Evolutionary conservation across 148 eudicot genomes (phyloP).

Genomic region (Fallopia convolvulus): DNA sequence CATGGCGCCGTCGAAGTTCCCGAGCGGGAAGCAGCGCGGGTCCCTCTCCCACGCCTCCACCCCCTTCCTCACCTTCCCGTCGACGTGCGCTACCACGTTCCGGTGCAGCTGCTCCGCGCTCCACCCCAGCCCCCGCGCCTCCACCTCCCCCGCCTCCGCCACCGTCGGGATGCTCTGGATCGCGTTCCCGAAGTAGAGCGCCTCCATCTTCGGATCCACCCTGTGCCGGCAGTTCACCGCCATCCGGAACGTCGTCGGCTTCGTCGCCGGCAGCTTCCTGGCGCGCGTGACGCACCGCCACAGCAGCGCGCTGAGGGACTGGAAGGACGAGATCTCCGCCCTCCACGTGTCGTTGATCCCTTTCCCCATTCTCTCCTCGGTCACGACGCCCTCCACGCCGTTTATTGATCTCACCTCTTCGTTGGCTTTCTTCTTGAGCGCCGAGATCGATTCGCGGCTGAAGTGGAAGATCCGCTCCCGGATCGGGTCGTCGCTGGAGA

Average conservation of each 20-base stretch:
- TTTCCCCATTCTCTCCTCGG: conserved; percentile 48
- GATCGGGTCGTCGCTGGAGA: conserved; percentile 22
- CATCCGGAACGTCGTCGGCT: conserved; percentile 73
- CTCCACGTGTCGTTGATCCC: conserved; percentile 21
- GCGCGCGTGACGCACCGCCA: conserved; percentile 80
- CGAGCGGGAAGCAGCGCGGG: conserved; percentile 72
- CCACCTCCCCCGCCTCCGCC: conserved; percentile 47
- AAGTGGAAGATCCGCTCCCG: conserved; percentile 53
- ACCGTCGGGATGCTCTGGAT: conserved; percentile 70
- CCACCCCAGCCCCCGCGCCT: conserved; percentile 47
- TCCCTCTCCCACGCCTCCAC: conserved; percentile 63
- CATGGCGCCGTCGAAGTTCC: conserved; percentile 79
- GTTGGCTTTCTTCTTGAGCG: conserved; percentile 51
- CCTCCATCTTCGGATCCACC: conserved; percentile 55
- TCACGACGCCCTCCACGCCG: neutral
- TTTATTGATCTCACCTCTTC: neutral
- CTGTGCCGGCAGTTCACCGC: conserved; percentile 78
- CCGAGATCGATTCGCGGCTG: conserved; percentile 37
- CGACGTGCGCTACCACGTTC: conserved; percentile 41
- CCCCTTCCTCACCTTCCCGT: conserved; percentile 36
- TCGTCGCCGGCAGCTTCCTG: conserved; percentile 26
- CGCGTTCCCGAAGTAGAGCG: conserved; percentile 71
- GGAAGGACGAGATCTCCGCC: conserved; percentile 64
- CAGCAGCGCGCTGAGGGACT: conserved; percentile 51
- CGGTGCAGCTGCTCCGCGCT: conserved; percentile 59